These are phyloP conservation scores for Raffaelea ambrosiae DNA, from an alignment of 2,329 filamentous ascomycete species.

Conservation along the genomic window DNA sequence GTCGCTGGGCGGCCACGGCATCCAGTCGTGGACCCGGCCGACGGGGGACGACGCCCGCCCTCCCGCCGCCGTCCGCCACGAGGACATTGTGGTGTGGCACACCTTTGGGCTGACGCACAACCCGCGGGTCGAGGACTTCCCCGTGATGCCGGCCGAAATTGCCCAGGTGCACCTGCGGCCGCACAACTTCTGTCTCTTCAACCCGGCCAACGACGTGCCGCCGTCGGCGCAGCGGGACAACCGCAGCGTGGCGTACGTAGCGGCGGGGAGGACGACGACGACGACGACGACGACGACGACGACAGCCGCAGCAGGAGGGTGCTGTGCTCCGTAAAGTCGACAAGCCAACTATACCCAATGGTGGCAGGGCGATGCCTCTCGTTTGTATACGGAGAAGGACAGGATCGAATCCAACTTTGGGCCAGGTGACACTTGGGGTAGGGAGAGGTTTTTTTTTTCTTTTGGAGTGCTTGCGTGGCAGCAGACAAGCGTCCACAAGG, in stretches of 20 bases:
- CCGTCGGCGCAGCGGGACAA: constrained; percentile 1
- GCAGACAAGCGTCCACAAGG: too few species aligned
- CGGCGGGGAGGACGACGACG: too few species aligned
- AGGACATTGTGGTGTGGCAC: constrained; percentile 56
- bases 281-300: too few species aligned
- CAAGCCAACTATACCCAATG: too few species aligned
- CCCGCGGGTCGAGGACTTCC: constrained; percentile 57
- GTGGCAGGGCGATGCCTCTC: too few species aligned
- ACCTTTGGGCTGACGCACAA: constrained; percentile 55
- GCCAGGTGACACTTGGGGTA: too few species aligned
- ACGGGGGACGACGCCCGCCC: neutral
- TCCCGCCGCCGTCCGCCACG: constrained; percentile 16
- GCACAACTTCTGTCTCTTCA: constrained; percentile 3
- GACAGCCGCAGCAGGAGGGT: too few species aligned
- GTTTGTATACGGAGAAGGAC: too few species aligned
- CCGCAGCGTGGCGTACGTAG: neutral
- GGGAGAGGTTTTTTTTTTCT: too few species aligned
- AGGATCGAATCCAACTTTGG: too few species aligned
- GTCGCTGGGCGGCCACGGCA: constrained; percentile 8
- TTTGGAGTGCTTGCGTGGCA: too few species aligned
- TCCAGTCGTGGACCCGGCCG: neutral
- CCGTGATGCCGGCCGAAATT: constrained; percentile 51
- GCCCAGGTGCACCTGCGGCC: constrained; percentile 3
- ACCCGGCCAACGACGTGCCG: constrained; percentile 2
- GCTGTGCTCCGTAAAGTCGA: too few species aligned